Conservation (phyloP, 2,329 filamentous ascomycete genomes). For the Pyrenophora teres region DNA sequence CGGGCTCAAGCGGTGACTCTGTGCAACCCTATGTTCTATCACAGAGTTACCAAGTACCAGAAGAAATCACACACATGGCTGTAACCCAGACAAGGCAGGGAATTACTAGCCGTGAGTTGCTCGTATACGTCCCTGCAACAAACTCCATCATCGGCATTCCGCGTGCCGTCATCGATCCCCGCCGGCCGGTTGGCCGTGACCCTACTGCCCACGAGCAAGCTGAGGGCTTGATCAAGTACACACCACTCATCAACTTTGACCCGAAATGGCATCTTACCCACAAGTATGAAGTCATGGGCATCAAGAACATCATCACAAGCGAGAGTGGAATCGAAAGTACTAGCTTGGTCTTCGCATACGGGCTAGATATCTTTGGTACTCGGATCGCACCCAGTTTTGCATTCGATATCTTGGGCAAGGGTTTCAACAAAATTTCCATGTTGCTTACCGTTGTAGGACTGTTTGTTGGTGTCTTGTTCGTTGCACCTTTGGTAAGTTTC, state of each 20-base stretch:
- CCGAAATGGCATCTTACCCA: constrained; percentile 81
- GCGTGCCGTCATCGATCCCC: constrained; percentile 78
- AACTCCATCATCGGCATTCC: constrained; percentile 81
- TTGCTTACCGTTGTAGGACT: constrained; percentile 82
- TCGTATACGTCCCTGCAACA: constrained; percentile 75
- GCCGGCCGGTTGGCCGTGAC: constrained; percentile 83
- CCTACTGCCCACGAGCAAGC: constrained; percentile 77
- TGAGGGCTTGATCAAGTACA: constrained; percentile 80
- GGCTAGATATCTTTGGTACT: constrained; percentile 86
- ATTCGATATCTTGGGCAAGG: constrained; percentile 91
- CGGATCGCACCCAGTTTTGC: constrained; percentile 83
- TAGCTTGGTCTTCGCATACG: constrained; percentile 84
- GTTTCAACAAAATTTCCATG: constrained; percentile 89
- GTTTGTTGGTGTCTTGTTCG: constrained; percentile 72
- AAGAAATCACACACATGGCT: constrained; percentile 76
- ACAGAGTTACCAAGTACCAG: constrained; percentile 79
- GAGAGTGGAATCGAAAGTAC: constrained; percentile 90
- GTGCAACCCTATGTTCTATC: constrained; percentile 75
- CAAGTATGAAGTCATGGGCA: constrained; percentile 76
- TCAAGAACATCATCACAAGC: constrained; percentile 72
- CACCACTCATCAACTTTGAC: constrained; percentile 79
- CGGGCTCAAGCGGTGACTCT: constrained; percentile 60
- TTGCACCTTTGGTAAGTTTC: constrained; percentile 77
- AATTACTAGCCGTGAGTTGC: constrained; percentile 80
- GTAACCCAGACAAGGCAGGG: constrained; percentile 92